Conservation (phyloP, 805 yeast species). For the Candida oleophila region DNA sequence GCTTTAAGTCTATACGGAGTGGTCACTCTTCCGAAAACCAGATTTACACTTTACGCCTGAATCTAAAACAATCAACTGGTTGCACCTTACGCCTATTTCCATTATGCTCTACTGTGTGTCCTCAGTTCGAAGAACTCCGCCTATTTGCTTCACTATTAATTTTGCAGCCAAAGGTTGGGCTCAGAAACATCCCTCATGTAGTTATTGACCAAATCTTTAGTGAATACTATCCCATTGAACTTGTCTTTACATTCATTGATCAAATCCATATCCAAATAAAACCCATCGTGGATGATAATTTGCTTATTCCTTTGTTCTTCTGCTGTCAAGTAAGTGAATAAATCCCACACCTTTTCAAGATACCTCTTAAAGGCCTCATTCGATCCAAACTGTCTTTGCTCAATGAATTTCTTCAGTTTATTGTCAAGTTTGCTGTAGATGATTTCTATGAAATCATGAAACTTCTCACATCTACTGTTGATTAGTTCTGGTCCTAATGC, state of each 20-base stretch:
- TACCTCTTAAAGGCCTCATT: constrained; percentile 21
- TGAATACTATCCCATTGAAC: constrained; percentile 20
- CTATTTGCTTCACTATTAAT: too few relatives aligned
- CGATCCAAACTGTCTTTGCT: constrained; percentile 25
- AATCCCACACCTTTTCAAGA: constrained; percentile 21
- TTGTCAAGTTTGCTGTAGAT: background rate
- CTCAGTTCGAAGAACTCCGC: too few relatives aligned
- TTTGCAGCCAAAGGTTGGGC: constrained; percentile 13
- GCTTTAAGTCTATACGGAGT: too few relatives aligned
- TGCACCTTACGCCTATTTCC: too few relatives aligned
- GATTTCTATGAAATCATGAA: background rate
- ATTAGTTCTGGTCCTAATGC: background rate
- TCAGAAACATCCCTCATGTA: constrained; percentile 23
- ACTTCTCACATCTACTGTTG: background rate
- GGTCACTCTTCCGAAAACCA: too few relatives aligned
- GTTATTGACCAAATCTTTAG: constrained; percentile 17
- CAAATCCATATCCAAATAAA: constrained; percentile 17
- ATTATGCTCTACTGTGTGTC: too few relatives aligned
- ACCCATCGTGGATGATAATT: constrained; percentile 15
- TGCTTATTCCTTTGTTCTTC: background rate
- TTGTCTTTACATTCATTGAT: constrained; percentile 12
- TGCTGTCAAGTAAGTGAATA: constrained; percentile 17
- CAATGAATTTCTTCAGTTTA: constrained; percentile 14
- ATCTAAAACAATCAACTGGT: too few relatives aligned
- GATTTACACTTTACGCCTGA: too few relatives aligned